Evolutionary conservation across 768 basidiomycete species (phyloP).

Genomic region (Mycena floridula): DNA sequence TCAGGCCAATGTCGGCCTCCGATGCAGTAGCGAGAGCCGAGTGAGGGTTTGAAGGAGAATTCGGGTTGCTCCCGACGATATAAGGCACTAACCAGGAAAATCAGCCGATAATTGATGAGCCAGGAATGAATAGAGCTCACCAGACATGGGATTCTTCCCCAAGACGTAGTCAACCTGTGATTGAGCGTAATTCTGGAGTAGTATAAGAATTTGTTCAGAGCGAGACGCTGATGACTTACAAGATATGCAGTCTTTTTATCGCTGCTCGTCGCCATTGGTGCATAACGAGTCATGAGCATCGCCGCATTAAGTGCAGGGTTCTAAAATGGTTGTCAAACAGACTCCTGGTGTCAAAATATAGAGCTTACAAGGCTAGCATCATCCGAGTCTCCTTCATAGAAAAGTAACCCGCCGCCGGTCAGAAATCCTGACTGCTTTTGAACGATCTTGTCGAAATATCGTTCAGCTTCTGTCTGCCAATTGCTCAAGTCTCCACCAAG

Average conservation of each 20-base stretch:
- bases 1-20: constrained; percentile 47
- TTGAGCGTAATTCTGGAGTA: constrained; percentile 61
- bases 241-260: constrained; percentile 55
- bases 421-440: constrained; percentile 48
- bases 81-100: constrained; percentile 54
- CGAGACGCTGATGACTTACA: constrained; percentile 28
- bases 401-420: constrained; percentile 73
- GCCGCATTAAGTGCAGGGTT: constrained; percentile 87
- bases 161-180: constrained; percentile 76
- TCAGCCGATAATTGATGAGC: neutral
- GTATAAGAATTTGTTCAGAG: neutral
- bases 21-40: constrained; percentile 87
- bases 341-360: too few species aligned
- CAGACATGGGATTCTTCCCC: constrained; percentile 86
- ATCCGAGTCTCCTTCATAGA: constrained; percentile 80
- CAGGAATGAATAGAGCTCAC: constrained; percentile 30
- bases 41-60: constrained; percentile 87
- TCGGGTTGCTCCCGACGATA: constrained; percentile 84
- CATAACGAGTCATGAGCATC: constrained; percentile 76
- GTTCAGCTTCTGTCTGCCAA: constrained; percentile 70
- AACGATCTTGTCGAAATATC: constrained; percentile 69
- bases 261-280: constrained; percentile 59
- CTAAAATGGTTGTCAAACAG: too few species aligned
- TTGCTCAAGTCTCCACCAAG: constrained; percentile 50
- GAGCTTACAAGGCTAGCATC: constrained; percentile 64